Base-by-base conservation (phyloP, 495 filamentous ascomycete genomes). In the Parathielavia appendiculata region DNA sequence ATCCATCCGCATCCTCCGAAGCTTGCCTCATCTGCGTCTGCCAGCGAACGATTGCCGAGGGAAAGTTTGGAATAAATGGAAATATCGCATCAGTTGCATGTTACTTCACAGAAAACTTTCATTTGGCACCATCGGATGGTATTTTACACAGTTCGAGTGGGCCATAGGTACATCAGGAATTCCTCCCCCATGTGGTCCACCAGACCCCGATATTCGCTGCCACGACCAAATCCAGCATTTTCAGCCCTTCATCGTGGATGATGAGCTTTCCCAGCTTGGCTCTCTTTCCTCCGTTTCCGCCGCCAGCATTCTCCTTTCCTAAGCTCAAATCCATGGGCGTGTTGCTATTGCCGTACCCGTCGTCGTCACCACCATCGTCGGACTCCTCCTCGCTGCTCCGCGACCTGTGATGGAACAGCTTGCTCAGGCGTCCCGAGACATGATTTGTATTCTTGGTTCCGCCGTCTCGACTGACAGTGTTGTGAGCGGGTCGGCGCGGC, bases 241-340 rank as follows among this genome's bases (percentile, higher is more conserved):
- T 95, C 55, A 96, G 75, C 0, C 93, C 93, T 63, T 95, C 92
- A 61, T 92, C 86, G 61, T 92, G 86, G 23, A 97, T 81, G 36
- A 98, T 88, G 55, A 97, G 68, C 73, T 97, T 98, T 1, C 92
- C 92, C 66, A 98, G 76, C 72, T 97, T 97, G 0, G 89, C 92
- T 60, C 89, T 83, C 66, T 87, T 92, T 1, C 91, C 91, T 45
- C 84, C 4, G 20, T 26, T 41, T 0, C 90, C 91, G 20, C 92
- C 92, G 0, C 90, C 91, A 0, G 91, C 79, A 49, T 75, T 78
- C 71, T 96, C 91, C 58, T 81, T 79, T 0, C 89, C 91, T 4
- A 95, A 76, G 12, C 81, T 86, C 4, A 95, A 65, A 65, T 92
- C 88, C 47, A 93, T 68, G 4, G 68, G 65, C 20, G 59, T 61